Conservation (phyloP, 352 stramenopile species). For the Globisporangium splendens region DNA sequence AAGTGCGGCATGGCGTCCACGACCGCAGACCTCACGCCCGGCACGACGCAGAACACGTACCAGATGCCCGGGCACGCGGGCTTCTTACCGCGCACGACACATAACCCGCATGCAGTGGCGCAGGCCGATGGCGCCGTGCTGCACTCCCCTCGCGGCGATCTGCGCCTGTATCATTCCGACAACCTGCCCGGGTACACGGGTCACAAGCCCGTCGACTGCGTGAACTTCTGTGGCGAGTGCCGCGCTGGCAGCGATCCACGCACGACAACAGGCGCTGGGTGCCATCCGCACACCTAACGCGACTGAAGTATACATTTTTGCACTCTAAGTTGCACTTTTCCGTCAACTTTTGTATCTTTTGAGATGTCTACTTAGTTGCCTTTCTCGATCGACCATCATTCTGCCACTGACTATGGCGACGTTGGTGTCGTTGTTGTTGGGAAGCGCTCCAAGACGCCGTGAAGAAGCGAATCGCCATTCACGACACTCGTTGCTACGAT, state of each 20-base stretch:
- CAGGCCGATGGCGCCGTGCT: constrained; percentile 48
- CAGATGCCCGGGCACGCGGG: constrained; percentile 79
- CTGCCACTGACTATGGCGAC: too few relatives aligned
- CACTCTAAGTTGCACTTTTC: not conserved
- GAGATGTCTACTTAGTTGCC: too few relatives aligned
- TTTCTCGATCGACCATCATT: too few relatives aligned
- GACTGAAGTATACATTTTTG: not conserved
- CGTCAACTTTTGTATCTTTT: not conserved
- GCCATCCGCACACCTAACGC: constrained; percentile 50
- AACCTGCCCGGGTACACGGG: constrained; percentile 84
- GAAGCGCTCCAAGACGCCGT: constrained; percentile 45
- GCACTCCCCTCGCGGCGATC: constrained; percentile 31
- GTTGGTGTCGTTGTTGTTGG: constrained; percentile 20
- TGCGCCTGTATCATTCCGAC: constrained; percentile 78
- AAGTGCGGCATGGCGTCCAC: constrained; percentile 79
- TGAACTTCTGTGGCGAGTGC: constrained; percentile 77
- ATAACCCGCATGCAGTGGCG: constrained; percentile 52
- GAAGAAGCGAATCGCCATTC: constrained; percentile 53
- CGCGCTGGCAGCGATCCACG: constrained; percentile 47
- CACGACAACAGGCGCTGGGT: constrained; percentile 64
- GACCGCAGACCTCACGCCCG: constrained; percentile 63
- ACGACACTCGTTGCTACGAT: constrained; percentile 55
- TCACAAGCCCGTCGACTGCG: constrained; percentile 70
- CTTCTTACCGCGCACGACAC: constrained; percentile 55
- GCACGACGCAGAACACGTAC: constrained; percentile 69